Conservation (phyloP, 495 filamentous ascomycete species). For the Daldinia concentrica region DNA sequence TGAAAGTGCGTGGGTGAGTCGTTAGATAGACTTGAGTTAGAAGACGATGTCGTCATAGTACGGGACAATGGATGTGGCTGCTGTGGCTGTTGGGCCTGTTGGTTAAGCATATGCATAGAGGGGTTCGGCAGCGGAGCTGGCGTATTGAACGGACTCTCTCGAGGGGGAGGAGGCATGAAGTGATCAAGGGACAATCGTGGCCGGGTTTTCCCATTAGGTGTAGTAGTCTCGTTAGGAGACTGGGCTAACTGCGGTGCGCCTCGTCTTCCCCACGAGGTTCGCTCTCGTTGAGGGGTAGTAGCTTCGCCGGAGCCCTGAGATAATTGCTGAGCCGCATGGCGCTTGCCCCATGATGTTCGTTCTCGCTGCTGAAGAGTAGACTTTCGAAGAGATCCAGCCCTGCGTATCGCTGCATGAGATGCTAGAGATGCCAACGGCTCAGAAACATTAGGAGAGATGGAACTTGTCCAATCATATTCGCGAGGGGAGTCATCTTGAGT, state of each 20-base stretch:
- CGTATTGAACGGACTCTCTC: conserved; percentile 70
- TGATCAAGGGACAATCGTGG: conserved; percentile 82
- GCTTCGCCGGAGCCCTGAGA: conserved; percentile 58
- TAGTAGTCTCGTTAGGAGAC: conserved; percentile 57
- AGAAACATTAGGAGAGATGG: conserved; percentile 40
- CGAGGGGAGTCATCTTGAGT: conserved; percentile 56
- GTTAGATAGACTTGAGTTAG: conserved; percentile 76
- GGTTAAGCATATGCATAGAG: conserved; percentile 60
- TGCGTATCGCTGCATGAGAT: conserved; percentile 52
- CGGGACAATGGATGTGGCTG: conserved; percentile 88
- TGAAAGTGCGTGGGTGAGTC: conserved; percentile 78
- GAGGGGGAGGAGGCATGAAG: conserved; percentile 66
- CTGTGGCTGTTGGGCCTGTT: conserved; percentile 69
- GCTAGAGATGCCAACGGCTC: conserved; percentile 45
- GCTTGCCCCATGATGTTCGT: conserved; percentile 66
- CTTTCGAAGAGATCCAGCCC: conserved; percentile 78
- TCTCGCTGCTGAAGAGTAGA: conserved; percentile 89
- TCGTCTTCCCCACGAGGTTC: conserved; percentile 60
- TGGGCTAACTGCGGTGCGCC: conserved; percentile 56
- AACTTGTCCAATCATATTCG: conserved; percentile 56
- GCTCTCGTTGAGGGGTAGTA: conserved; percentile 52
- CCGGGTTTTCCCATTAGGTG: conserved; percentile 61
- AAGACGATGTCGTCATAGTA: conserved; percentile 81
- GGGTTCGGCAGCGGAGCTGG: conserved; percentile 63
- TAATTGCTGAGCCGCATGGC: conserved; percentile 57